A percentile compares a stretch with the other conserved stretches of the same genome.
phyloP scores from a whole-genome alignment of 23 red algal genomes.

The Gracilariopsis chorda region DNA sequence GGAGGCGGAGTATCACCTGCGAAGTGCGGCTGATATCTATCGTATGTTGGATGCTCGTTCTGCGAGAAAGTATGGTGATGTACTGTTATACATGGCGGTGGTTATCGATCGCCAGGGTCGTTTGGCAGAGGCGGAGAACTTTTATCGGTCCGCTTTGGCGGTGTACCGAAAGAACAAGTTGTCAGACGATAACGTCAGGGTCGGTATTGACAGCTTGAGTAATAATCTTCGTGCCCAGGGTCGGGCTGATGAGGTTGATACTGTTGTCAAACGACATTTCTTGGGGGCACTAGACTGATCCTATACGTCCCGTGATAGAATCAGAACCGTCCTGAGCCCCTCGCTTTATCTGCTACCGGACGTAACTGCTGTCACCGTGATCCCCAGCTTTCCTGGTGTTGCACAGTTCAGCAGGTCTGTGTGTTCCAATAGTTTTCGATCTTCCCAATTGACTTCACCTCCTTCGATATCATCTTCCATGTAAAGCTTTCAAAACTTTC shows the following conservation, averaged over 20 bases:
- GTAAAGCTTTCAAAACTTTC: no score
- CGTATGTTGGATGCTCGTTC: constrained; percentile 54
- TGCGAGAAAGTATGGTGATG: constrained; percentile 71
- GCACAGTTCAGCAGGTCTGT: no score
- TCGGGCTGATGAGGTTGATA: constrained; percentile 63
- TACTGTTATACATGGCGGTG: constrained; percentile 74
- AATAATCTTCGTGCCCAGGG: constrained; percentile 67
- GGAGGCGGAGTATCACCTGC: constrained; percentile 73
- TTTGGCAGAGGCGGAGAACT: constrained; percentile 71
- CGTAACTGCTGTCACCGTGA: no score
- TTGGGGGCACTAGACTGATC: constrained; percentile 55
- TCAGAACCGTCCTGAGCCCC: no score
- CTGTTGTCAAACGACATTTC: constrained; percentile 57
- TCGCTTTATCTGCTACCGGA: no score
- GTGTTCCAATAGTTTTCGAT: no score
- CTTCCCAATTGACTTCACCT: no score
- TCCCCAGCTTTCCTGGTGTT: no score
- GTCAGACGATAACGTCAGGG: constrained; percentile 65
- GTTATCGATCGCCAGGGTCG: constrained; percentile 76
- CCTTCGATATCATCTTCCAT: no score
- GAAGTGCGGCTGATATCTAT: constrained; percentile 60
- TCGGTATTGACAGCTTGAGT: constrained; percentile 67
- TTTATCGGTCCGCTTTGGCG: constrained; percentile 63
- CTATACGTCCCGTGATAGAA: no score
- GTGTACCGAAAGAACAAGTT: constrained; percentile 69